Conservation (phyloP, 495 filamentous ascomycete species). For the Cladorrhinum samala region DNA sequence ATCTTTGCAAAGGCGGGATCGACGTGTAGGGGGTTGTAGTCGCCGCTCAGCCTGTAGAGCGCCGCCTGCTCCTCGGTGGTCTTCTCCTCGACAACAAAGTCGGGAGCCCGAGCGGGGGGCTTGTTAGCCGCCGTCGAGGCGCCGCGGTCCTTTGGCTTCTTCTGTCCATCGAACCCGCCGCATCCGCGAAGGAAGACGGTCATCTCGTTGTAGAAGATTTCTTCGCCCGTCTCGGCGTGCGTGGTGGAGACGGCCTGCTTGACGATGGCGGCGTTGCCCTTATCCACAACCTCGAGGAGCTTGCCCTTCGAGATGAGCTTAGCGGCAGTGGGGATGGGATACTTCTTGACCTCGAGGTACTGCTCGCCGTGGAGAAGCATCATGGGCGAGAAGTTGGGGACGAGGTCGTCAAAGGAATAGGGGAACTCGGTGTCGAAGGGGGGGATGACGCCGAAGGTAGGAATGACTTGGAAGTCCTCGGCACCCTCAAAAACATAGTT, state of each 20-base stretch:
- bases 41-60: constrained; percentile 88
- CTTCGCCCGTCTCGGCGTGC: constrained; percentile 76
- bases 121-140: constrained; percentile 71
- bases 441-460: constrained; percentile 91
- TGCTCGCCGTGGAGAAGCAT: constrained; percentile 99
- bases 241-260: constrained; percentile 70
- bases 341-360: constrained; percentile 92
- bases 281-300: constrained; percentile 92
- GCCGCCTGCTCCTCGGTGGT: constrained; percentile 93
- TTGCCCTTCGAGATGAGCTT: constrained; percentile 75
- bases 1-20: constrained; percentile 92
- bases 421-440: constrained; percentile 79
- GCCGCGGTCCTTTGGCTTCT: constrained; percentile 73
- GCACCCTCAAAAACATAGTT: constrained; percentile 80
- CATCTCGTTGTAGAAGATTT: constrained; percentile 94
- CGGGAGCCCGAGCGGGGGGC: constrained; percentile 68
- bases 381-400: constrained; percentile 96
- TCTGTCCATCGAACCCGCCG: constrained; percentile 84
- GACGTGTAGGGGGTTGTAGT: constrained; percentile 86
- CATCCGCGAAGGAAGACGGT: constrained; percentile 88
- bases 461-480: constrained; percentile 87
- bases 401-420: constrained; percentile 73
- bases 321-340: constrained; percentile 83
- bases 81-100: constrained; percentile 78
- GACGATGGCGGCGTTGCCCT: constrained; percentile 84